phyloP scores from a whole-genome alignment of 352 stramenopile genomes.

The Phytopythium helicoides region DNA sequence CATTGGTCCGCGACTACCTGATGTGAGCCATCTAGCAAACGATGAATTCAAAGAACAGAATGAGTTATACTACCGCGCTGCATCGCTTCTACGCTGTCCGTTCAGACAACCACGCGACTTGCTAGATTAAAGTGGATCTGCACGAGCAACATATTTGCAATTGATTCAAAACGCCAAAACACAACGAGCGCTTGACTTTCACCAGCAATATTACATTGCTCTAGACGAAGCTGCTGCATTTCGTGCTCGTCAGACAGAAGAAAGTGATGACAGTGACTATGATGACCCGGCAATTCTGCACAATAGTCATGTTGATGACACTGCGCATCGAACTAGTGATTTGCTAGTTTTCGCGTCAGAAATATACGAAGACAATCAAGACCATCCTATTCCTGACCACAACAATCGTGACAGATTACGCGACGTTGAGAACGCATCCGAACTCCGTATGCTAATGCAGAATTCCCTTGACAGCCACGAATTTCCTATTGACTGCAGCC shows the following conservation, averaged over 20 bases:
- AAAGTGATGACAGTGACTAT: neutral
- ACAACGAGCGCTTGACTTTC: slow-evolving; percentile 6
- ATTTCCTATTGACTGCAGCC: too few species aligned
- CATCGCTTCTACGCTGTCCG: slow-evolving; percentile 7
- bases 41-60: slow-evolving; percentile 7
- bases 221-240: slow-evolving; percentile 8
- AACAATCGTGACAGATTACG: too few species aligned
- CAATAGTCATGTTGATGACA: neutral
- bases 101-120: slow-evolving; percentile 9
- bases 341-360: too few species aligned
- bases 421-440: too few species aligned
- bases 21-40: slow-evolving; percentile 5
- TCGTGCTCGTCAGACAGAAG: neutral
- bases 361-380: too few species aligned
- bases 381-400: too few species aligned
- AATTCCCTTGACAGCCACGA: too few species aligned
- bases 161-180: neutral
- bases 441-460: too few species aligned
- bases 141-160: slow-evolving; percentile 1
- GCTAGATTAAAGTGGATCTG: neutral
- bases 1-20: slow-evolving; percentile 14
- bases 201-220: slow-evolving; percentile 16
- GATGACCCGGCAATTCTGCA: neutral
- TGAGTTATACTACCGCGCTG: slow-evolving; percentile 15
- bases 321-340: too few species aligned